Base-by-base conservation (phyloP, 75 land plant genomes). In the Selaginella tamariscina region DNA sequence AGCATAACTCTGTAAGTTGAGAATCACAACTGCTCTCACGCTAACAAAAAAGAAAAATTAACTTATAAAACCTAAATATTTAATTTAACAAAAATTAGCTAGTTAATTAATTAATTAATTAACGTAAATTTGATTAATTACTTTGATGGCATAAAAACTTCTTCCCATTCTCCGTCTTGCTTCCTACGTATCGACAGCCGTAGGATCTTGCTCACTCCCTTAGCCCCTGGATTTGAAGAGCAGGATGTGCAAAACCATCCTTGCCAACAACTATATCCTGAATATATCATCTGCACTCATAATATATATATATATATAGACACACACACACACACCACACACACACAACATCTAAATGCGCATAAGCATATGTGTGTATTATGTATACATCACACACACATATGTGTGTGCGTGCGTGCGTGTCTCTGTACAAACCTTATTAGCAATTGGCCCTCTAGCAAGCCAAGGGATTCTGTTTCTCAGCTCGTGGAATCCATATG, bases 211-310 rank as follows among this genome's bases (percentile, higher is more conserved):
- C 49, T 39, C 62, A 21, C 26, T 2, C 62, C 62, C 21, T n/a
- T 8, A 2, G 21, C 26, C 62, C 24, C n/a, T 28, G 91, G 91
- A 83, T 80, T 76, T 32, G 75, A 69, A 29, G 71, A 74, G 59
- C 84, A 94, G 18, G 98, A 85, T 65, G 98, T 94, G 73, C 83
- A 87, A 68, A 94, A 94, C 98, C 98, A 94, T 22, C 98, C 98
- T 81, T 94, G 98, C 1, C 78, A 76, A 70, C 98, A 94, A 65
- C 82, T 84, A 70, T 83, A 94, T 11, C 90, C 81, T 13, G 96
- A 83, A 69, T 94, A 89, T 2, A 94, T 83, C 64, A 94, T 64
- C 98, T 94, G 84, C 33, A 69, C 31, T n/a, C n/a, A n/a, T n/a
- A n/a, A n/a, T n/a, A n/a, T n/a, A n/a, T n/a, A n/a, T n/a, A n/a